A percentile compares a stretch with the other conserved stretches of the same genome.
These are phyloP conservation scores for Oidiodendron maius DNA, from an alignment of 495 filamentous ascomycete genomes.

Conservation along the genomic window DNA sequence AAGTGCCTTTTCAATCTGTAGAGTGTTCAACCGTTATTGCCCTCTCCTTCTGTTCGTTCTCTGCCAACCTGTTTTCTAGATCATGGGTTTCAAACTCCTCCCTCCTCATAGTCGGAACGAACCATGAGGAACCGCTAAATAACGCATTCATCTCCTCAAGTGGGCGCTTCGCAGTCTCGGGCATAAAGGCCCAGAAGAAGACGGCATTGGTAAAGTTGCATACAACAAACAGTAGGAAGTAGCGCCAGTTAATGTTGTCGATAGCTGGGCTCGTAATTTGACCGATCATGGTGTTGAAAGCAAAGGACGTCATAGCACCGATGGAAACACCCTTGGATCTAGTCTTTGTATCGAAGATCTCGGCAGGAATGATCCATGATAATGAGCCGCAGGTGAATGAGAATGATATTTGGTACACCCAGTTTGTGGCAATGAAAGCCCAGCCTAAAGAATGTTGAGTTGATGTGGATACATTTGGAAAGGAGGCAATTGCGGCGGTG, in stretches of 20 bases:
- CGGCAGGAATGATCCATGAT: constrained; percentile 41
- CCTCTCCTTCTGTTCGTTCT: background rate
- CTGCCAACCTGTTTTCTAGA: background rate
- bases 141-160: constrained; percentile 11
- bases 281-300: constrained; percentile 49
- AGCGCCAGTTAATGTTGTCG: constrained; percentile 40
- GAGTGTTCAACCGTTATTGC: background rate
- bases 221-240: constrained; percentile 48
- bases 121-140: background rate
- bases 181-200: constrained; percentile 37
- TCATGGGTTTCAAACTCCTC: background rate
- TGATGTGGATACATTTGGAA: constrained; percentile 33
- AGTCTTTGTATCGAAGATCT: constrained; percentile 42
- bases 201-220: constrained; percentile 39
- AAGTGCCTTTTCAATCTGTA: background rate
- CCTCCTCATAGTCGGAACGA: background rate
- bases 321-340: constrained; percentile 38
- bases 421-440: constrained; percentile 5
- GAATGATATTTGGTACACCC: constrained; percentile 25
- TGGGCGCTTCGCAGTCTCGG: constrained; percentile 25
- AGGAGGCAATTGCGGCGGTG: constrained; percentile 34
- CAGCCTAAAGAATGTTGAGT: constrained; percentile 27
- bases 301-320: constrained; percentile 42
- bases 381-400: constrained; percentile 45
- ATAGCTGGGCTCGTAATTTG: constrained; percentile 46